Evolutionary conservation across 345 rosid genomes (phyloP).

Genomic region (Pugionium dolabratum): DNA sequence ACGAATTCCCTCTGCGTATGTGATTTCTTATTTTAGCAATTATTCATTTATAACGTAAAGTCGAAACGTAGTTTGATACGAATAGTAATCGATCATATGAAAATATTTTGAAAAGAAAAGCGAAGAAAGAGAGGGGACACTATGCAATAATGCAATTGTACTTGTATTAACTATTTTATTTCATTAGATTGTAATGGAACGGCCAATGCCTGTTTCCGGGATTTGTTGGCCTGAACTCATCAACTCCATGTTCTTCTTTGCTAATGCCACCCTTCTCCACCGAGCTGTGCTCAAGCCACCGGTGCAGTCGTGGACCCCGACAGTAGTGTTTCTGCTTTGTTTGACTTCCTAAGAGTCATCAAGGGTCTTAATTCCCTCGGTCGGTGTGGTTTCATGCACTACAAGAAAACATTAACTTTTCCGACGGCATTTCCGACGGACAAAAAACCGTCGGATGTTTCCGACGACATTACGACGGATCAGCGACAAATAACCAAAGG

Average conservation of each 20-base stretch:
- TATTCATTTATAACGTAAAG: neutral
- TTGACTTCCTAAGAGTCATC: slow-evolving; percentile 22
- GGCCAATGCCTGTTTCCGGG: slow-evolving; percentile 41
- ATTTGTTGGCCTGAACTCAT: slow-evolving; percentile 50
- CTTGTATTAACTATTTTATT: neutral
- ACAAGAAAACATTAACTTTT: too few relatives aligned
- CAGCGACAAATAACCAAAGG: too few relatives aligned
- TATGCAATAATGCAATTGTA: neutral
- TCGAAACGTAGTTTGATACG: neutral
- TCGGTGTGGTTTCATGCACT: slow-evolving; percentile 32
- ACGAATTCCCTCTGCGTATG: neutral
- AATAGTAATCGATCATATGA: slow-evolving; percentile 15
- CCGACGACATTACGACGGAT: too few relatives aligned
- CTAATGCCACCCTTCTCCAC: slow-evolving; percentile 26
- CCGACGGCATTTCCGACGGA: too few relatives aligned
- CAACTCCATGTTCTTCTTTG: slow-evolving; percentile 36
- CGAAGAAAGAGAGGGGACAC: neutral
- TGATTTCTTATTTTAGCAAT: neutral
- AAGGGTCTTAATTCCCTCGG: slow-evolving; percentile 49
- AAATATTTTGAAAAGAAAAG: neutral
- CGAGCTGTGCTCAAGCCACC: slow-evolving; percentile 16
- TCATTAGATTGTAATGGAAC: slow-evolving; percentile 26
- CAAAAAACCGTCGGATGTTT: too few relatives aligned
- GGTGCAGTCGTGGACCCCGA: neutral
- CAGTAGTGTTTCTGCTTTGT: slow-evolving; percentile 22